These are phyloP conservation scores for Alternaria angustiovoidea DNA, from an alignment of 2,329 filamentous ascomycete species.

Conservation along the genomic window DNA sequence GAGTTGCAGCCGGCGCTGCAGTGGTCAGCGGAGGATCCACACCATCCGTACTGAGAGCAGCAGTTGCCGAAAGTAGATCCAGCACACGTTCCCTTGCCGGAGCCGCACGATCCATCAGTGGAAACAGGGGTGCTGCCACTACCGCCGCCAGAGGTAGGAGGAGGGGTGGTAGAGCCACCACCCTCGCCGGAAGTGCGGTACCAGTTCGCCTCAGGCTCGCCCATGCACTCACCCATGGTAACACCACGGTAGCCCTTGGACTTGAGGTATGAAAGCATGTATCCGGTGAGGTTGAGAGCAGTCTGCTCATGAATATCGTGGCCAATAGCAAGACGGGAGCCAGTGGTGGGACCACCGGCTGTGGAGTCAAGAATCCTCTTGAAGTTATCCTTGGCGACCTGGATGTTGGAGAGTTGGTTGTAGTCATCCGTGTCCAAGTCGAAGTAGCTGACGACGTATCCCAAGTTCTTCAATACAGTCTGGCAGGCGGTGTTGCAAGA, in stretches of 20 bases:
- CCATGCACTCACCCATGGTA: conserved; percentile 59
- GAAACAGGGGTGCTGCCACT: conserved; percentile 29
- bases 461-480: conserved; percentile 53
- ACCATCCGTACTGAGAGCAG: conserved; percentile 57
- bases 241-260: conserved; percentile 55
- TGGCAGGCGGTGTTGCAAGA: conserved; percentile 55
- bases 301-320: conserved; percentile 60
- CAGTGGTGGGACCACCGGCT: conserved; percentile 21
- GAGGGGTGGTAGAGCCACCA: conserved; percentile 13
- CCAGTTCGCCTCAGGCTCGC: conserved; percentile 58
- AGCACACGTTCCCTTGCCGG: conserved; percentile 32
- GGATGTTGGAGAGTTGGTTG: conserved; percentile 45
- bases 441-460: conserved; percentile 68
- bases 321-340: conserved; percentile 61
- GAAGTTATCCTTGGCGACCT: conserved; percentile 53
- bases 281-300: conserved; percentile 53
- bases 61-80: conserved; percentile 52
- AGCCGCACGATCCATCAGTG: conserved; percentile 35
- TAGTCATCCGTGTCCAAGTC: conserved; percentile 65
- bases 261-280: conserved; percentile 53
- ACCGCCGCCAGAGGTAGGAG: conserved; percentile 22
- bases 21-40: conserved; percentile 43
- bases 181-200: conserved; percentile 54
- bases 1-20: conserved; percentile 47
- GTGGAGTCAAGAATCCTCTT: conserved; percentile 40